These are phyloP conservation scores for Firmiana major DNA, from an alignment of 345 rosid genomes.

Conservation along the genomic window DNA sequence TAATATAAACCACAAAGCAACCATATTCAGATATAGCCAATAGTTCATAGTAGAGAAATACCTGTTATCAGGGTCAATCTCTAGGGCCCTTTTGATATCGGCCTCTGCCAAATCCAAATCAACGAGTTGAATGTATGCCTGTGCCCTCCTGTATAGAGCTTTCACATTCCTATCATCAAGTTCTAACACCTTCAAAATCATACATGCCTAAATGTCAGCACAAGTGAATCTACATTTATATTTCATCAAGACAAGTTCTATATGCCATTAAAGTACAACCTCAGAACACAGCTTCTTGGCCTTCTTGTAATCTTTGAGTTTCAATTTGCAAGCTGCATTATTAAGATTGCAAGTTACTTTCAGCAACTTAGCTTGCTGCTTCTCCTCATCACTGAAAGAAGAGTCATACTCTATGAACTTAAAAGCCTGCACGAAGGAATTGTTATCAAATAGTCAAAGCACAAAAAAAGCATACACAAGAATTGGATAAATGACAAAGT, in stretches of 20 bases:
- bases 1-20: not conserved
- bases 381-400: constrained; percentile 76
- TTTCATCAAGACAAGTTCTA: not conserved
- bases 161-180: constrained; percentile 60
- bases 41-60: not conserved
- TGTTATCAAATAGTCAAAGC: not conserved
- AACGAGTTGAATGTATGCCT: constrained; percentile 52
- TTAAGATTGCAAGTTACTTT: constrained; percentile 84
- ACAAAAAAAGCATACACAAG: not conserved
- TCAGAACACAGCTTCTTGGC: constrained; percentile 74
- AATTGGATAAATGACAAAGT: not conserved
- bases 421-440: constrained; percentile 52
- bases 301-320: constrained; percentile 69
- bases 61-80: constrained; percentile 73
- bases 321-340: constrained; percentile 84
- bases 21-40: not conserved
- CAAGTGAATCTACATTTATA: not conserved
- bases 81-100: constrained; percentile 71
- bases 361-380: constrained; percentile 63
- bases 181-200: constrained; percentile 50
- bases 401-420: constrained; percentile 75
- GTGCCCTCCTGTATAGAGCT: constrained; percentile 73
- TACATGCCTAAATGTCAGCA: not conserved
- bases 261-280: constrained; percentile 29
- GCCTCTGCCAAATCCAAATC: constrained; percentile 68